Base-by-base conservation (phyloP, 176 grass and related monocot genomes). In the Phragmites australis region DNA sequence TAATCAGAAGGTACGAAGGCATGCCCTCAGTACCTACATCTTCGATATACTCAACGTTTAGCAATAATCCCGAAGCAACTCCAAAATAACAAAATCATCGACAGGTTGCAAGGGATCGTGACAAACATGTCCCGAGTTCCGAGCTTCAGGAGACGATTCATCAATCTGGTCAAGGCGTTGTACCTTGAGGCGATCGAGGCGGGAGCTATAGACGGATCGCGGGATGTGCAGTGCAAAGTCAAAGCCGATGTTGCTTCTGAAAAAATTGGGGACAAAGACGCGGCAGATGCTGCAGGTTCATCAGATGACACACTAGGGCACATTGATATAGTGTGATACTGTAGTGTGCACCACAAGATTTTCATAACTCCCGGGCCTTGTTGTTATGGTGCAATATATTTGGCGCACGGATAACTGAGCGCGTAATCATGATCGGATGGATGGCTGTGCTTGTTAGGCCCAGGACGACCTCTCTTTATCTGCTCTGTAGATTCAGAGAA, bases 41-140 rank as follows among this genome's bases (percentile, higher is more conserved):
- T 43, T 41, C 1, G 2, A 14, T 12, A 48, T 37, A 21, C 6
- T n/a, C 1, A 65, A 15, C 29, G 69, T 42, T 29, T 50, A 23
- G 22, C 10, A 9, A 25, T 30, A 44, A 68, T 34, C 29, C 17
- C 42, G 56, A 55, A 79, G 6, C 40, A 29, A 13, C 42, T 21
- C 2, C 23, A 57, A 68, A 16, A n/a, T n/a, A 82, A 70, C 31
- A 70, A 13, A 67, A 18, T 30, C 71, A 25, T 73, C 25, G n/a
- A 75, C 87, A 94, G 89, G 74, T 53, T 97, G 82, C 89, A 94
- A 47, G 89, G 94, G 8, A 89, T 97, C 6, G 94, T 88, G 5
- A 56, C 83, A 43, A 92, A 92, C 48, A 78, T 97, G 85, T 87
- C 91, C 19, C 80, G 89, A 27, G 74, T 97, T 34, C 89, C 89